These are phyloP conservation scores for Lotus japonicus DNA, from an alignment of 306 rosid species.

Conservation along the genomic window DNA sequence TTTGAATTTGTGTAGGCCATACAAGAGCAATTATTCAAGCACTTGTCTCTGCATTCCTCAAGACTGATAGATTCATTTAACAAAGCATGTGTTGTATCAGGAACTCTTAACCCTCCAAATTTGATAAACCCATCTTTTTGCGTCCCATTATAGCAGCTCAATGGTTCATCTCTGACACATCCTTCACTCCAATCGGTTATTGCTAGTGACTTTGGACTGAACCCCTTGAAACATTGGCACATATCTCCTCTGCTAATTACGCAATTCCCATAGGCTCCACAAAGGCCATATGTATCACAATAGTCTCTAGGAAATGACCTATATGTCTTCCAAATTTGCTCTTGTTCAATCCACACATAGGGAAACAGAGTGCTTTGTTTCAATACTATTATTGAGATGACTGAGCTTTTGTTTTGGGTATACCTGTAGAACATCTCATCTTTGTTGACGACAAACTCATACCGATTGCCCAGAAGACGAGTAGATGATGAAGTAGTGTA, in stretches of 20 bases:
- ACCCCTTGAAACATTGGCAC: constrained; percentile 34
- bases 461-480: no score
- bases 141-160: constrained; percentile 17
- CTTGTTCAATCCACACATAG: constrained; percentile 5
- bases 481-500: no score
- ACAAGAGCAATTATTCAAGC: constrained; percentile 45
- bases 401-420: background rate
- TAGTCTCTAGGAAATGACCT: constrained; percentile 13
- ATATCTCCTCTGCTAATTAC: background rate
- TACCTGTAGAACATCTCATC: constrained; percentile 14
- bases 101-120: constrained; percentile 22
- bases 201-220: constrained; percentile 16
- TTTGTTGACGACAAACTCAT: background rate
- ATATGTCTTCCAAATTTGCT: constrained; percentile 15
- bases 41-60: constrained; percentile 18
- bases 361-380: constrained; percentile 13
- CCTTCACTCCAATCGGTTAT: constrained; percentile 20
- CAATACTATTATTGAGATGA: constrained; percentile 19
- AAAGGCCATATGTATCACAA: constrained; percentile 25
- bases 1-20: constrained; percentile 31
- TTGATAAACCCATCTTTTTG: constrained; percentile 25
- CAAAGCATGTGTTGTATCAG: constrained; percentile 27
- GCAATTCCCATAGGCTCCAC: constrained; percentile 38
- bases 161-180: constrained; percentile 17
- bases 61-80: constrained; percentile 4